phyloP scores from a whole-genome alignment of 2,329 filamentous ascomycete genomes.

The Phoma herbarum region DNA sequence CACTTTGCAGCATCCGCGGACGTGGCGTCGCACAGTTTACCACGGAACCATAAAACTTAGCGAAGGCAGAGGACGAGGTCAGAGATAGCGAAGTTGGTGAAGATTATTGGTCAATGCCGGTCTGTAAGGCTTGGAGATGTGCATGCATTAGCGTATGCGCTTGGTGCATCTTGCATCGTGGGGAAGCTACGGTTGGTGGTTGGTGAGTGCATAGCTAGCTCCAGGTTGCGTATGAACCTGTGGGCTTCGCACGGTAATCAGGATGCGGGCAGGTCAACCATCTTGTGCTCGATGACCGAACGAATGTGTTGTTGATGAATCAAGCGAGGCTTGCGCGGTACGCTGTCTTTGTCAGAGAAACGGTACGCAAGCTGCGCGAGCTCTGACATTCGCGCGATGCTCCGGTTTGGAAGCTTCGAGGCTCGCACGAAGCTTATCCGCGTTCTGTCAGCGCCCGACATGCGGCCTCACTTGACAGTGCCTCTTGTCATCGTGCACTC shows the following conservation, averaged over 20 bases:
- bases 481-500: not conserved
- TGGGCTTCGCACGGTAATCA: constrained; percentile 10
- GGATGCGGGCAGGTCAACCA: not conserved
- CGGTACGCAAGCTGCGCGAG: constrained; percentile 1
- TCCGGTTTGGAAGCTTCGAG: not conserved
- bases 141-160: constrained; percentile 19
- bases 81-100: constrained; percentile 11
- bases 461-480: constrained; percentile 5
- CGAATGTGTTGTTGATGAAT: not conserved
- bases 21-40: not conserved
- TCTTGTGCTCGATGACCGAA: not conserved
- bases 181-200: constrained; percentile 20
- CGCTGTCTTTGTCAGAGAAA: constrained; percentile 7
- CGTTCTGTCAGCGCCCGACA: constrained; percentile 9
- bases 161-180: constrained; percentile 19
- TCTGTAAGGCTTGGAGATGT: constrained; percentile 15
- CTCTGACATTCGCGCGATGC: not conserved
- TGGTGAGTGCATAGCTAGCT: constrained; percentile 19
- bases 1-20: not conserved
- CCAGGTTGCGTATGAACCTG: not conserved
- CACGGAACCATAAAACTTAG: not conserved
- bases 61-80: not conserved
- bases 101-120: constrained; percentile 14
- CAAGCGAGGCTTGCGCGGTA: not conserved
- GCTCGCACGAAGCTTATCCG: constrained; percentile 12